Evolutionary conservation across 176 grass and related monocot genomes (phyloP), one percentile per base, ranked within the genome.

Genomic region (Musa acuminata): DNA sequence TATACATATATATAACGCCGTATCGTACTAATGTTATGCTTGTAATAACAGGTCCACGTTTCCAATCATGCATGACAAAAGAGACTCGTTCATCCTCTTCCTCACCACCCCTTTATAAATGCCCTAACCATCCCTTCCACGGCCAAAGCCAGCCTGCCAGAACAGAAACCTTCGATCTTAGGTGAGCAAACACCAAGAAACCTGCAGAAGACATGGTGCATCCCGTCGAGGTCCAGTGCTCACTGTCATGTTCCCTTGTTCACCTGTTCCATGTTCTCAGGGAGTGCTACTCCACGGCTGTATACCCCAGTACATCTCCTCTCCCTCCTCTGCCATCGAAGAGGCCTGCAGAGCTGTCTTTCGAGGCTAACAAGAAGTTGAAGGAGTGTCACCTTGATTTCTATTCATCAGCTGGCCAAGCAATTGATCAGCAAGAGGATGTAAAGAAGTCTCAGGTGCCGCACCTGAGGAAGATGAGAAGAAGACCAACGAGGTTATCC

Each of bases 401-500:
- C 35, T 43, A 6, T 43, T 43, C 35, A 43, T 43, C 35, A 43
- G 35, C 35, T 43, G 35, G 35, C 35, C 3, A 43, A 43, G 4
- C 35, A 43, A 43, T 43, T 43, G 35, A 43, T 43, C 35, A 43
- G 35, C 35, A 43, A 43, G 62, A 64, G 62, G 21, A 0, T 24
- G 62, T 24, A 10, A 23, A 24, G 20, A 23, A 64, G n/a, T 20
- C 24, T 24, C 22, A 21, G 63, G 66, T n/a, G 67, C 48, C 19
- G 67, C 13, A 9, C 13, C n/a, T 50, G 16, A 49, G 35, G 67
- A 70, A 70, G 21, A 74, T 80, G 43, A 91, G 57, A 72, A 85
- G 55, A 68, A 79, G 92, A 25, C 92, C 92, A 2, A 48, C 86
- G 17, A 96, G 57, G 67, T 64, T 92, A 62, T 57, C 87, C 6